Conservation (phyloP, 2,329 filamentous ascomycete genomes). For the Amphichorda felina region DNA sequence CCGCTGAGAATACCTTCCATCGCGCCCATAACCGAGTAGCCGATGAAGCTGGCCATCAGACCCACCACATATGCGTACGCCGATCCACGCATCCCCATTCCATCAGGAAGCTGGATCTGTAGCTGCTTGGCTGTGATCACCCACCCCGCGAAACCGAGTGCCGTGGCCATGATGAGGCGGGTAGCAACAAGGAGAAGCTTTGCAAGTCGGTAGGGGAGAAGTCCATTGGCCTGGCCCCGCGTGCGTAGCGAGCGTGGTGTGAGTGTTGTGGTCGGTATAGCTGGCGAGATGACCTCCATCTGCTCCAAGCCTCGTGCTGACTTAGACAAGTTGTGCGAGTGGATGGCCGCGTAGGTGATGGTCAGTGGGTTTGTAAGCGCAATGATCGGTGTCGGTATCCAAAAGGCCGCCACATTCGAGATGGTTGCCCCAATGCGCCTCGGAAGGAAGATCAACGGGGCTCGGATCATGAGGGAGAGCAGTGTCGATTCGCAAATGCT, state of each 20-base stretch:
- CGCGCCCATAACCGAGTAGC: conserved; percentile 83
- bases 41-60: conserved; percentile 84
- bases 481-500: conserved; percentile 84
- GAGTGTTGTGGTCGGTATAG: conserved; percentile 61
- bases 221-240: conserved; percentile 32
- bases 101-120: conserved; percentile 43
- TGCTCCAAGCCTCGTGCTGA: conserved; percentile 72
- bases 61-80: conserved; percentile 93
- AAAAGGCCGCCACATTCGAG: conserved; percentile 62
- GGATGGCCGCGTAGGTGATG: conserved; percentile 86
- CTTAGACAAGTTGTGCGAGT: conserved; percentile 68
- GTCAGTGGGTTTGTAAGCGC: conserved; percentile 84
- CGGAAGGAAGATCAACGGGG: conserved; percentile 78
- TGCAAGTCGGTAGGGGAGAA: conserved; percentile 82
- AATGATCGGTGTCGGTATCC: conserved; percentile 76
- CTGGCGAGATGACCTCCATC: conserved; percentile 67
- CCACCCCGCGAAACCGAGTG: conserved; percentile 92
- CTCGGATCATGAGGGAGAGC: conserved; percentile 65
- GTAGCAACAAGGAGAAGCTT: conserved; percentile 88
- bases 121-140: conserved; percentile 80
- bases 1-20: conserved; percentile 83
- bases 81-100: conserved; percentile 56
- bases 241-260: conserved; percentile 40
- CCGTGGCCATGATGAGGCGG: conserved; percentile 80
- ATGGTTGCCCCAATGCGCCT: conserved; percentile 52